Conservation (phyloP, 352 stramenopile species). For the Phytophthora fragariaefolia region DNA sequence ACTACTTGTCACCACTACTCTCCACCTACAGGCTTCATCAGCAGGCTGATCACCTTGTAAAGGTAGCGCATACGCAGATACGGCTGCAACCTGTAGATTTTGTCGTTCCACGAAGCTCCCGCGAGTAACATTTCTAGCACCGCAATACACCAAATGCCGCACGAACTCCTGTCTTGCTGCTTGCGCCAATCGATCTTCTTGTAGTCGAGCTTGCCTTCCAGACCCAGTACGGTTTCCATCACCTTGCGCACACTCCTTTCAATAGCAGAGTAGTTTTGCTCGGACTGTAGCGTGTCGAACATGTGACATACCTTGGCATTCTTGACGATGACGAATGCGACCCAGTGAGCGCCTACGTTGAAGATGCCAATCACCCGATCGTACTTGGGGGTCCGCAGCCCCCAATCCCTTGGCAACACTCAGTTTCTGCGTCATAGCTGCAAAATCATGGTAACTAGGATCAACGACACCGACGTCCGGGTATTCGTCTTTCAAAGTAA, state of each 20-base stretch:
- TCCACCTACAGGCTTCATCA: not conserved
- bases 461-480: too few relatives aligned
- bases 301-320: conserved; percentile 3
- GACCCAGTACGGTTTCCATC: conserved; percentile 1
- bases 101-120: conserved; percentile 1
- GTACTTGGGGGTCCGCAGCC: not conserved
- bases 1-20: too few relatives aligned
- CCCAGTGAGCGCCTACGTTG: conserved; percentile 7
- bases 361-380: conserved; percentile 2
- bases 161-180: too few relatives aligned
- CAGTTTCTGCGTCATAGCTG: not conserved
- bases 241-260: conserved; percentile 10
- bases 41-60: conserved; percentile 3
- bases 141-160: conserved; percentile 13
- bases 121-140: conserved; percentile 5
- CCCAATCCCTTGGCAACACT: not conserved
- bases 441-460: too few relatives aligned
- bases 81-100: not conserved
- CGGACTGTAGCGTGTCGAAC: conserved; percentile 1
- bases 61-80: conserved; percentile 10
- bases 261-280: not conserved
- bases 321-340: conserved; percentile 13
- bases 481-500: too few relatives aligned
- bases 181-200: not conserved
- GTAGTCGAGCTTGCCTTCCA: conserved; percentile 11